Evolutionary conservation across 2,329 filamentous ascomycete genomes (phyloP).

Genomic region (Colletotrichum cuscutae): DNA sequence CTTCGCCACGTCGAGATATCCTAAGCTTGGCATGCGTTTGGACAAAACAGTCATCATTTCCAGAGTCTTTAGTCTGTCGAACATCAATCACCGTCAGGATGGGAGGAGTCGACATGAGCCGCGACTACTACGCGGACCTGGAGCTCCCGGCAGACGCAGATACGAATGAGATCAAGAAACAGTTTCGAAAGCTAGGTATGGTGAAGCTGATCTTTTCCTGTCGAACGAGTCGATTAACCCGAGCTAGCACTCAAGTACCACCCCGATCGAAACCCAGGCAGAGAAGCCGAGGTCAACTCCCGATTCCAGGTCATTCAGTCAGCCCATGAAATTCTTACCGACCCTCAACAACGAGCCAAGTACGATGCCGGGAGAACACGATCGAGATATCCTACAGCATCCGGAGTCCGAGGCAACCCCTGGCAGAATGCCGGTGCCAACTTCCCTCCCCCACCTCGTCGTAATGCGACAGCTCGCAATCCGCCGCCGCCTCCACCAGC

Average conservation of each 20-base stretch:
- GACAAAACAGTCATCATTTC: not conserved
- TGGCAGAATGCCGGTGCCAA: slow-evolving; percentile 61
- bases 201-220: slow-evolving; percentile 9
- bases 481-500: slow-evolving; percentile 37
- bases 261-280: slow-evolving; percentile 88
- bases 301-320: slow-evolving; percentile 90
- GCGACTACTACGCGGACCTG: slow-evolving; percentile 88
- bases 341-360: slow-evolving; percentile 60
- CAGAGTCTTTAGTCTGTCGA: slow-evolving; percentile 6
- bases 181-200: slow-evolving; percentile 83
- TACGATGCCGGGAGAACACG: slow-evolving; percentile 61
- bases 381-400: slow-evolving; percentile 56
- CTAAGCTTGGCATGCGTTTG: slow-evolving; percentile 17
- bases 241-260: slow-evolving; percentile 81
- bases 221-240: slow-evolving; percentile 39
- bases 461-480: slow-evolving; percentile 45
- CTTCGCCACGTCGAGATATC: not conserved
- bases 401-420: slow-evolving; percentile 67
- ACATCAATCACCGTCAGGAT: slow-evolving; percentile 55
- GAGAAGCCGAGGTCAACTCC: slow-evolving; percentile 80
- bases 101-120: slow-evolving; percentile 74
- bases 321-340: slow-evolving; percentile 79
- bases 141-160: slow-evolving; percentile 76
- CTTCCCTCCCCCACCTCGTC: slow-evolving; percentile 62
- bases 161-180: slow-evolving; percentile 82